These are phyloP conservation scores for Takashimella koratensis DNA, from an alignment of 1,284 basidiomycete genomes.

Conservation along the genomic window DNA sequence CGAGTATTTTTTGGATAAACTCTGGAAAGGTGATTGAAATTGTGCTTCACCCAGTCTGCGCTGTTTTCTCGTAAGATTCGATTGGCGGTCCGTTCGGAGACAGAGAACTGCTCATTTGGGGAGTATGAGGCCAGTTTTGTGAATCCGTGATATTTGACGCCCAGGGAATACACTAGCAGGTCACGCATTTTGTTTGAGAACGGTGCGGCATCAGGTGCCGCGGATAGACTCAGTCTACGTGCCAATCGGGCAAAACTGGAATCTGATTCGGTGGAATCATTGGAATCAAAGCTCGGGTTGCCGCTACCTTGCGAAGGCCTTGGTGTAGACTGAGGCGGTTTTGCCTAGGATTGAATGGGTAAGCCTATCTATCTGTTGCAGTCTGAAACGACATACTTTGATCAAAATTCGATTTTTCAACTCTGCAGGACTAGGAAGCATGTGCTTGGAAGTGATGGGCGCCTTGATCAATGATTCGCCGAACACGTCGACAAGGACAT, in stretches of 20 bases:
- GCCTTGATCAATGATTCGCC: conserved; percentile 68
- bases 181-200: conserved; percentile 72
- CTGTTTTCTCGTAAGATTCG: conserved; percentile 54
- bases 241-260: conserved; percentile 33
- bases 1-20: conserved; percentile 85
- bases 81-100: conserved; percentile 76
- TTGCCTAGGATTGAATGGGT: conserved; percentile 30
- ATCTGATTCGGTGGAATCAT: conserved; percentile 45
- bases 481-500: conserved; percentile 74
- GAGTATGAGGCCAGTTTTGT: conserved; percentile 86
- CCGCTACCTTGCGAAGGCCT: background rate
- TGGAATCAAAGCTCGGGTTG: conserved; percentile 27
- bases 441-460: conserved; percentile 52
- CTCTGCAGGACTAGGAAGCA: conserved; percentile 81
- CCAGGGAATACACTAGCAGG: conserved; percentile 89
- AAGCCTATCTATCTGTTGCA: no score
- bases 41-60: conserved; percentile 83
- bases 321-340: conserved; percentile 19
- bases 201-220: conserved; percentile 8
- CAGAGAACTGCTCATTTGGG: conserved; percentile 84
- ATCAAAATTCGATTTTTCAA: conserved; percentile 76
- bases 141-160: conserved; percentile 90
- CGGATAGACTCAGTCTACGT: conserved; percentile 25
- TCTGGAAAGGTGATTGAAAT: conserved; percentile 75
- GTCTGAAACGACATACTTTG: conserved; percentile 64